These are phyloP conservation scores for Gliomastix tumulicola DNA, from an alignment of 2,329 filamentous ascomycete species.

Conservation along the genomic window DNA sequence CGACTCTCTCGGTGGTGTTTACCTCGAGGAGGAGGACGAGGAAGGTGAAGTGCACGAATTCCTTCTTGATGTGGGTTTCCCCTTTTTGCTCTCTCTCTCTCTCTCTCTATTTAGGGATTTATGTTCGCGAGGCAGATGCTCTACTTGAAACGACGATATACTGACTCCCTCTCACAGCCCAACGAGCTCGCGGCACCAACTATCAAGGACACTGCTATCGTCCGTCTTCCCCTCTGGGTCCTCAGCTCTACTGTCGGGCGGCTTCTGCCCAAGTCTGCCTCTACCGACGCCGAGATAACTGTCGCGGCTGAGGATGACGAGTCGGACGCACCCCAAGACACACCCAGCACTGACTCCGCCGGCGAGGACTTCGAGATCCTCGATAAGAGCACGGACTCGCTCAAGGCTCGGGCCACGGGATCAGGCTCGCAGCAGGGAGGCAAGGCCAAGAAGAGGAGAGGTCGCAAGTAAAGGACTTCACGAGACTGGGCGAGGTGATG, in stretches of 20 bases:
- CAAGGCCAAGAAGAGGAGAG: constrained; percentile 45
- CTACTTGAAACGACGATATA: background rate
- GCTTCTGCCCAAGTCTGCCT: constrained; percentile 31
- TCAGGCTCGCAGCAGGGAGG: constrained; percentile 36
- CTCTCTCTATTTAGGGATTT: background rate
- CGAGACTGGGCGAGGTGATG: too few species aligned
- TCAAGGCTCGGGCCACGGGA: constrained; percentile 41
- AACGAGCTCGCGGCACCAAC: constrained; percentile 74
- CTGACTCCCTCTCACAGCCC: constrained; percentile 46
- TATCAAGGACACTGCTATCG: constrained; percentile 74
- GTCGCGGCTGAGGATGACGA: constrained; percentile 35
- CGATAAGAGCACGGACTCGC: constrained; percentile 52
- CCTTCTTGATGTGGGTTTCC: constrained; percentile 70
- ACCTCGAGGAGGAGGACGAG: constrained; percentile 84
- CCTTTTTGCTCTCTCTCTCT: background rate
- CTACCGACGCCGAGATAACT: constrained; percentile 27
- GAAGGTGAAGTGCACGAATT: constrained; percentile 80
- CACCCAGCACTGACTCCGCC: constrained; percentile 49
- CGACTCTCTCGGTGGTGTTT: constrained; percentile 87
- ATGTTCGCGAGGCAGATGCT: background rate
- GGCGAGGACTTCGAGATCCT: constrained; percentile 57
- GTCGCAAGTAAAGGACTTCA: too few species aligned
- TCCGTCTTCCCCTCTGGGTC: constrained; percentile 68
- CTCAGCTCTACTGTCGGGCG: constrained; percentile 53
- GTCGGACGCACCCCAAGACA: constrained; percentile 41